Evolutionary conservation across 139 green algal species (phyloP).

Genomic region (Chlorella sp.): DNA sequence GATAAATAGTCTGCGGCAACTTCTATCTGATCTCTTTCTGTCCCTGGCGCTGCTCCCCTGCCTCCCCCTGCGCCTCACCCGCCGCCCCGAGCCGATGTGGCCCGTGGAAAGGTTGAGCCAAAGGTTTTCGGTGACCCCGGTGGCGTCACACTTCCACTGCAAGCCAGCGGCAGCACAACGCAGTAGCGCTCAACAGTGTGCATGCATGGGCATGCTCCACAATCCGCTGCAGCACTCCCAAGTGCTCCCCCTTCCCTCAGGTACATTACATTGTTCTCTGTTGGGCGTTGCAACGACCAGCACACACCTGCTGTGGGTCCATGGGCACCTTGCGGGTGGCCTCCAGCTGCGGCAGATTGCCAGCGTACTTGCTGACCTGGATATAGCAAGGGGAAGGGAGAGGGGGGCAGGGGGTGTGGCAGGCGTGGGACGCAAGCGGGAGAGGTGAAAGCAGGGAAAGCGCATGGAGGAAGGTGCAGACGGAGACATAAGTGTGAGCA

Average conservation of each 20-base stretch:
- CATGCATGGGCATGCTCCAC: background rate
- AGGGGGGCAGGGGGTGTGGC: too few species aligned
- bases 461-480: too few species aligned
- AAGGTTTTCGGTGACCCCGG: slow-evolving; percentile 91
- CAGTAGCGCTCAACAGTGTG: background rate
- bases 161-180: background rate
- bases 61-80: slow-evolving; percentile 40
- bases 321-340: slow-evolving; percentile 69
- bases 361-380: slow-evolving; percentile 85
- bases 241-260: too few species aligned
- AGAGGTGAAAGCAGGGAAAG: too few species aligned
- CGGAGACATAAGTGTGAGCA: too few species aligned
- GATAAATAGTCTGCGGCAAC: too few species aligned
- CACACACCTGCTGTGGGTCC: slow-evolving; percentile 57
- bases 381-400: too few species aligned
- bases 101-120: slow-evolving; percentile 98
- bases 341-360: slow-evolving; percentile 80
- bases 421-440: too few species aligned
- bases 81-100: slow-evolving; percentile 91
- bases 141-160: slow-evolving; percentile 92
- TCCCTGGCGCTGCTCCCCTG: too few species aligned
- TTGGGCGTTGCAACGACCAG: too few species aligned
- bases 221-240: background rate
- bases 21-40: too few species aligned
- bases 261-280: too few species aligned